Evolutionary conservation across 2,329 filamentous ascomycete genomes (phyloP).

Genomic region (Penicillium brevicompactum): DNA sequence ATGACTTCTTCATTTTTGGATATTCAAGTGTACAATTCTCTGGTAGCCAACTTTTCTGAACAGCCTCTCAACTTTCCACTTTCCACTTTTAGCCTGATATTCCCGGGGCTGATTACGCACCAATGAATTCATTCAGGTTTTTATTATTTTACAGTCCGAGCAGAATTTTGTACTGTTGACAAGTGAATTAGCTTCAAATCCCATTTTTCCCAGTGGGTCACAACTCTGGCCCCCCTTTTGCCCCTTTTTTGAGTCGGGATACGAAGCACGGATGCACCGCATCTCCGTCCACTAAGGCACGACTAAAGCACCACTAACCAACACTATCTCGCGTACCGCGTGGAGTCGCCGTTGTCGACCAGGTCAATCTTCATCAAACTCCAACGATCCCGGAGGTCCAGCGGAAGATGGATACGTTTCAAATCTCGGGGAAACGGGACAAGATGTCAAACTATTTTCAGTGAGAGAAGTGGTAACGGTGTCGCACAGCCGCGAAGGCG

Average conservation of each 20-base stretch:
- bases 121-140: not conserved
- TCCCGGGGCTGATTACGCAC: constrained; percentile 1
- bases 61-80: no score
- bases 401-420: not conserved
- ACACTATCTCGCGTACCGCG: not conserved
- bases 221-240: not conserved
- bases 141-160: no score
- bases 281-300: not conserved
- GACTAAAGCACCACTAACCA: not conserved
- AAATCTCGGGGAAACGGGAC: constrained; percentile 4
- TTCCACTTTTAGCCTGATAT: not conserved
- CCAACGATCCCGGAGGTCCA: not conserved
- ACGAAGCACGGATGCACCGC: constrained; percentile 7
- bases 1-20: no score
- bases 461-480: not conserved
- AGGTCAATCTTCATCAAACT: constrained; percentile 14
- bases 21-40: no score
- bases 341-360: not conserved
- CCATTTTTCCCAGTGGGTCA: not conserved
- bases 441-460: not conserved
- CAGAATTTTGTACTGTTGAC: not conserved
- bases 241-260: constrained; percentile 16
- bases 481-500: not conserved
- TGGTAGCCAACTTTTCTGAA: no score
- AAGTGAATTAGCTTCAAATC: not conserved